Evolutionary conservation across 352 stramenopile genomes (phyloP).

Genomic region (Phytophthora tubulina): DNA sequence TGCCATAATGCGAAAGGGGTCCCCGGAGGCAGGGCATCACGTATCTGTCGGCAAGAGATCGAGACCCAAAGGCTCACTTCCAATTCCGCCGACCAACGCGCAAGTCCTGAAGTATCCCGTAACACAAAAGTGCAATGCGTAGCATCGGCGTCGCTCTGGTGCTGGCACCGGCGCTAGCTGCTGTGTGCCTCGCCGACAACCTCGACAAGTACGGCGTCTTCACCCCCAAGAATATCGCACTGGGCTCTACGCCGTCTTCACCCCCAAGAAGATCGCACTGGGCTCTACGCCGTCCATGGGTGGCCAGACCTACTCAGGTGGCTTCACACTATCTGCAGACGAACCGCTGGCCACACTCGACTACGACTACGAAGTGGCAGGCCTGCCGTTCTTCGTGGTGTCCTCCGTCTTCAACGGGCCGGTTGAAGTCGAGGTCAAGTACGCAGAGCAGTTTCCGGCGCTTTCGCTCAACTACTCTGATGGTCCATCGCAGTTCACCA

Average conservation of each 20-base stretch:
- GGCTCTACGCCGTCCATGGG: conserved; percentile 24
- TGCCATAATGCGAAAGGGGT: no score
- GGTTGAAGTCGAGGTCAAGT: conserved; percentile 47
- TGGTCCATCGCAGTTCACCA: conserved; percentile 35
- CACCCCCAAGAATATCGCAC: conserved; percentile 39
- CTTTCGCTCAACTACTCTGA: conserved; percentile 40
- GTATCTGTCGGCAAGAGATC: no score
- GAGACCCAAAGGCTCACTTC: conserved; percentile 1
- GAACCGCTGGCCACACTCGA: conserved; percentile 39
- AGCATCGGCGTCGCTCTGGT: conserved; percentile 10
- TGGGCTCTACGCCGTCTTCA: conserved; percentile 31
- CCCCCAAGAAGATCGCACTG: conserved; percentile 41
- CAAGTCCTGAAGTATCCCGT: not conserved
- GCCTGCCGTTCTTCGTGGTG: conserved; percentile 41
- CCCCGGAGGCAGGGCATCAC: no score
- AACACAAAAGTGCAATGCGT: conserved; percentile 4
- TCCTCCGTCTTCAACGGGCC: conserved; percentile 29
- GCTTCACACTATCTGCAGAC: conserved; percentile 32
- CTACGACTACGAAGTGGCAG: conserved; percentile 46
- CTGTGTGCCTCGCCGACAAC: conserved; percentile 24
- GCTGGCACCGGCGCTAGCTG: conserved; percentile 9
- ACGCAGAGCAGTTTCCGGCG: conserved; percentile 40
- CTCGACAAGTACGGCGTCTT: conserved; percentile 37
- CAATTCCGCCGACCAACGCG: conserved; percentile 11
- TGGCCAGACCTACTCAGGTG: conserved; percentile 17